These are phyloP conservation scores for Citrullus colocynthis DNA, from an alignment of 306 rosid species.

Conservation along the genomic window DNA sequence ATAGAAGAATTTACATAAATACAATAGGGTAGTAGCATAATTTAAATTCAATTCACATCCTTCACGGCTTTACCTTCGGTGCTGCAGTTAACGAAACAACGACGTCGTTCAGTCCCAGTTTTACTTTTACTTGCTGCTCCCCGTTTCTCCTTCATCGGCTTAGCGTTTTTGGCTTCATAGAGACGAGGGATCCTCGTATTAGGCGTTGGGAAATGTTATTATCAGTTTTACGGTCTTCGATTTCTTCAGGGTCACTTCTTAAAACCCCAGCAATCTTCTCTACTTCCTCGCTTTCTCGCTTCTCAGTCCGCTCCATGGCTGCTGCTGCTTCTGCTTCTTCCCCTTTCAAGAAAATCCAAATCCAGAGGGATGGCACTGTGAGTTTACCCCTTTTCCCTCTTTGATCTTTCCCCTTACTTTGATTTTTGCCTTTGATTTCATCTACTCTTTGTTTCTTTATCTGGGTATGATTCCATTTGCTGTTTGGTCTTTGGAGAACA, in stretches of 20 bases:
- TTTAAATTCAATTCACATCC: too few species aligned
- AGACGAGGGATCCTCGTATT: neutral
- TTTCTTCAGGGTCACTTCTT: slow-evolving; percentile 10
- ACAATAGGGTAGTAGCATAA: too few species aligned
- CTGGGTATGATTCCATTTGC: neutral
- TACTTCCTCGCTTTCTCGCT: slow-evolving; percentile 22
- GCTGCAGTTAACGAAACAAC: neutral
- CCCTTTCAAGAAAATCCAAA: slow-evolving; percentile 70
- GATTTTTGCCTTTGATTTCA: neutral
- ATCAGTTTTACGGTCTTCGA: slow-evolving; percentile 19
- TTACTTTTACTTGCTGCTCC: neutral
- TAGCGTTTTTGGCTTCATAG: neutral
- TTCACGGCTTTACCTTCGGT: neutral
- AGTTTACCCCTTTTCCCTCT: slow-evolving; percentile 12
- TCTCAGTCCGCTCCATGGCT: slow-evolving; percentile 67
- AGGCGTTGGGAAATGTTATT: slow-evolving; percentile 17
- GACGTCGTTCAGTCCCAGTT: neutral
- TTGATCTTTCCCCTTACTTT: neutral
- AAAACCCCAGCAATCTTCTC: slow-evolving; percentile 14
- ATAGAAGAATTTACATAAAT: too few species aligned
- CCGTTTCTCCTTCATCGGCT: neutral
- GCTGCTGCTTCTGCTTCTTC: slow-evolving; percentile 22
- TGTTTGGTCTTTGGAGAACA: neutral
- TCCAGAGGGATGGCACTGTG: slow-evolving; percentile 62
- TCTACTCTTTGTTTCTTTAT: neutral